Percentiles rank a stretch among this genome's conserved stretches.
These are phyloP conservation scores for Nakaseomyces sp. DNA, from an alignment of 1,139 yeast genomes.

Conservation along the genomic window DNA sequence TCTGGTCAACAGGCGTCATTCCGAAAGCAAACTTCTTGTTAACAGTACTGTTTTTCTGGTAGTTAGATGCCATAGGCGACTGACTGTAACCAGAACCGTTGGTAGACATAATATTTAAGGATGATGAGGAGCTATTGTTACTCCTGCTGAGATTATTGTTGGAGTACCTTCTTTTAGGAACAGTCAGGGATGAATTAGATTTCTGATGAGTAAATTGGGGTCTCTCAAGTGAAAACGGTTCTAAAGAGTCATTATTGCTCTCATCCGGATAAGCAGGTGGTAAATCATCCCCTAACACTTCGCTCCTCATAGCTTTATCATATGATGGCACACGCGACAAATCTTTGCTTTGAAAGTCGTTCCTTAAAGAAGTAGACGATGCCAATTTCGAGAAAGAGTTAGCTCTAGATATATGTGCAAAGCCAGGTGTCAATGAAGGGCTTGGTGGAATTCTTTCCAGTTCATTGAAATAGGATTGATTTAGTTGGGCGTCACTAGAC, in stretches of 20 bases:
- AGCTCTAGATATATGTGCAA: conserved; percentile 50
- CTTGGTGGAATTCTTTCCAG: background rate
- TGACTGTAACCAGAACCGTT: conserved; percentile 11
- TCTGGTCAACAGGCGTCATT: conserved; percentile 20
- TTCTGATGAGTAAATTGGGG: conserved; percentile 18
- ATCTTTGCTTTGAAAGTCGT: conserved; percentile 37
- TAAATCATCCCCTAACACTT: conserved; percentile 39
- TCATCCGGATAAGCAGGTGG: conserved; percentile 51
- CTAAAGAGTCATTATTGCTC: conserved; percentile 5
- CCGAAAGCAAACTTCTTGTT: conserved; percentile 21
- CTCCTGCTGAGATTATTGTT: conserved; percentile 16
- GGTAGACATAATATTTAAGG: conserved; percentile 15
- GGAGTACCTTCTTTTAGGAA: conserved; percentile 12
- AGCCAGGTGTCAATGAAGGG: conserved; percentile 39
- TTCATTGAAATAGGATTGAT: background rate
- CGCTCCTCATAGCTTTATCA: conserved; percentile 57
- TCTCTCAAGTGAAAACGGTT: conserved; percentile 13
- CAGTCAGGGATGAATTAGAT: conserved; percentile 15
- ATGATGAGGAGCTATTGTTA: conserved; percentile 19
- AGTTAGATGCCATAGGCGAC: conserved; percentile 8
- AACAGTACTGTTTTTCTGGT: conserved; percentile 16
- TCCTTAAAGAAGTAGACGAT: conserved; percentile 17
- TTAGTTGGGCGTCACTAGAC: background rate
- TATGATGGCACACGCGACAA: conserved; percentile 77
- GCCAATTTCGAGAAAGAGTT: conserved; percentile 34